phyloP scores from a whole-genome alignment of 805 yeast species.

The Ogataea degrootiae region DNA sequence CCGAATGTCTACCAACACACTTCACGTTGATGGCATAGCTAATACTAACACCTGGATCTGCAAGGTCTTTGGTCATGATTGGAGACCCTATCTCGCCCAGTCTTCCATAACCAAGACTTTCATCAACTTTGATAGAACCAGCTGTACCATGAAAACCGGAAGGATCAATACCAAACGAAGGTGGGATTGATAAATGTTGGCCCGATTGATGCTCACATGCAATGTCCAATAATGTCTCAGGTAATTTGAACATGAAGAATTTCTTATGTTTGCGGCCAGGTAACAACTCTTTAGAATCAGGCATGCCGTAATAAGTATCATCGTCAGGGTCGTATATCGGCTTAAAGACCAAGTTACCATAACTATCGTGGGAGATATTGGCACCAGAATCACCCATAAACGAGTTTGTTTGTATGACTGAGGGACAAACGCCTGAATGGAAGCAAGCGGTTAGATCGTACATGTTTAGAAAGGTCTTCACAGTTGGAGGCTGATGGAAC shows the following conservation, averaged over 20 bases:
- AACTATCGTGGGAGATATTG: neutral
- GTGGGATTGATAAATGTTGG: constrained; percentile 35
- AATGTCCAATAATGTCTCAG: constrained; percentile 46
- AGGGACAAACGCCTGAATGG: constrained; percentile 29
- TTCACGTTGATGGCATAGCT: constrained; percentile 52
- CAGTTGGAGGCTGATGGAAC: constrained; percentile 6
- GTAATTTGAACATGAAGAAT: constrained; percentile 53
- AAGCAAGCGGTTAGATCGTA: constrained; percentile 50
- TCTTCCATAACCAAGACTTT: constrained; percentile 52
- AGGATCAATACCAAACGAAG: constrained; percentile 36
- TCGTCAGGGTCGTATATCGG: constrained; percentile 20
- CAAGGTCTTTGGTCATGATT: constrained; percentile 42
- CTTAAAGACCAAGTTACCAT: no score
- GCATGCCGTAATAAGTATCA: constrained; percentile 34
- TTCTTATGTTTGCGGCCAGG: constrained; percentile 51
- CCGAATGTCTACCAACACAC: constrained; percentile 42
- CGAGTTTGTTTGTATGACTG: neutral
- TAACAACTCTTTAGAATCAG: constrained; percentile 37
- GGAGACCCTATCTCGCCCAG: constrained; percentile 48
- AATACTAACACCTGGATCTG: constrained; percentile 37
- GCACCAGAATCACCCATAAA: constrained; percentile 13
- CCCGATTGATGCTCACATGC: constrained; percentile 40
- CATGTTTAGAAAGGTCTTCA: constrained; percentile 39
- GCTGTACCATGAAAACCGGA: constrained; percentile 22
- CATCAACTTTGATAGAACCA: constrained; percentile 24